phyloP scores from a whole-genome alignment of 768 basidiomycete species.

The Boletus rubroflammeus region DNA sequence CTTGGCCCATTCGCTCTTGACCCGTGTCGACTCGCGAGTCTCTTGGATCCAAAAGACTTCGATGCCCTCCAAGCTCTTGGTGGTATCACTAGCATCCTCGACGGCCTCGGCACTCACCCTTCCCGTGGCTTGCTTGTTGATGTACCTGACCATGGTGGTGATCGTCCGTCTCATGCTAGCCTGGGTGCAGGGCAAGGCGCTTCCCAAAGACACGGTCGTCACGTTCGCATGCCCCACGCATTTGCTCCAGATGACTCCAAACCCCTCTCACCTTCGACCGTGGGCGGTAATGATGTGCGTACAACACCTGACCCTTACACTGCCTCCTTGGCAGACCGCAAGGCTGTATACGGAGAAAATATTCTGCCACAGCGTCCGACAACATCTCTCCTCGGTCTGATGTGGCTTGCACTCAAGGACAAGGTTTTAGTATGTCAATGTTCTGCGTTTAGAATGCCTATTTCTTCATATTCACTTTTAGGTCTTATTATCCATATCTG shows the following conservation, averaged over 20 bases:
- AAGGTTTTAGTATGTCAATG: constrained; percentile 70
- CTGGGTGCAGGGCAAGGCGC: constrained; percentile 31
- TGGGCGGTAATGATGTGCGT: background rate
- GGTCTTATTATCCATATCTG: constrained; percentile 89
- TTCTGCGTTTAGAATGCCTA: background rate
- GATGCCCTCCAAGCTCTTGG: constrained; percentile 64
- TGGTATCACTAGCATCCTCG: constrained; percentile 62
- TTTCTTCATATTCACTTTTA: constrained; percentile 28
- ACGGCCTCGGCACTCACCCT: constrained; percentile 68
- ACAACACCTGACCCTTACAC: constrained; percentile 9
- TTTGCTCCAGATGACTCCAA: constrained; percentile 2
- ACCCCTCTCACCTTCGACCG: constrained; percentile 10
- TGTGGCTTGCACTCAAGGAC: constrained; percentile 87
- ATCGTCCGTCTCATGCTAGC: constrained; percentile 6
- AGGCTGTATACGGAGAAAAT: constrained; percentile 72
- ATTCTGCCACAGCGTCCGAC: constrained; percentile 63
- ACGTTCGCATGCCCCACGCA: background rate
- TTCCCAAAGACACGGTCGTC: constrained; percentile 33
- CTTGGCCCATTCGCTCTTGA: constrained; percentile 71
- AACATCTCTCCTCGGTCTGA: constrained; percentile 69
- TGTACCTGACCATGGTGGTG: background rate
- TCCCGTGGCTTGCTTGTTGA: constrained; percentile 41
- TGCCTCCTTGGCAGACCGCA: constrained; percentile 57
- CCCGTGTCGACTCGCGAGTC: constrained; percentile 72
- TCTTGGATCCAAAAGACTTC: constrained; percentile 87